These are phyloP conservation scores for Funneliformis geosporum DNA, from an alignment of 192 early-diverging fungal species.

Conservation along the genomic window DNA sequence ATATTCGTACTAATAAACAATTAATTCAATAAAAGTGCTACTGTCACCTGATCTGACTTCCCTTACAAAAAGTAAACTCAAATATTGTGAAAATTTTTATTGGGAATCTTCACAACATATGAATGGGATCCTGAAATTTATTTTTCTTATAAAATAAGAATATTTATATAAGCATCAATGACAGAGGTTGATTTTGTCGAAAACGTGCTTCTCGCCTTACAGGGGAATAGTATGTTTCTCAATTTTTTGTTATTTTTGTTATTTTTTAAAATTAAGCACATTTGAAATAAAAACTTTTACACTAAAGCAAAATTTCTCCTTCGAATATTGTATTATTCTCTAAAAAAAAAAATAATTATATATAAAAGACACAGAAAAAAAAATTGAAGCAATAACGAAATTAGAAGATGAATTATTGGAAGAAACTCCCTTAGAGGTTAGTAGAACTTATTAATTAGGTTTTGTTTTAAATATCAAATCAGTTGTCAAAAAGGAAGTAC, in stretches of 20 bases:
- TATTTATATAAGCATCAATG: conserved; percentile 1
- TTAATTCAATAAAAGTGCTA: too few species aligned
- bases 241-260: not conserved
- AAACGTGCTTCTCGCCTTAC: conserved; percentile 6
- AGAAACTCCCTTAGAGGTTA: conserved; percentile 17
- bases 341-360: not conserved
- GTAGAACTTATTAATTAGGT: not conserved
- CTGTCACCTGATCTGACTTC: too few species aligned
- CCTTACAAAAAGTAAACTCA: too few species aligned
- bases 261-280: not conserved
- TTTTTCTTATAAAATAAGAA: not conserved
- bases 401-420: conserved; percentile 22
- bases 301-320: not conserved
- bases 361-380: conserved; percentile 23
- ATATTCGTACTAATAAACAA: too few species aligned
- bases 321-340: not conserved
- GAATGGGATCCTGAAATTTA: not conserved
- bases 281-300: not conserved
- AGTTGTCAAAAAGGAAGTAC: not conserved
- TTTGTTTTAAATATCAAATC: not conserved
- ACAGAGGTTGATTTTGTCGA: conserved; percentile 11
- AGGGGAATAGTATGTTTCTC: conserved; percentile 24
- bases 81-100: too few species aligned
- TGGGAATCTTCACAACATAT: not conserved
- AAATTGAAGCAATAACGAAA: conserved; percentile 20